A percentile compares a stretch with the other conserved stretches of the same genome.
These are phyloP conservation scores for Deakozyma indianensis DNA, from an alignment of 805 yeast species.

Conservation along the genomic window DNA sequence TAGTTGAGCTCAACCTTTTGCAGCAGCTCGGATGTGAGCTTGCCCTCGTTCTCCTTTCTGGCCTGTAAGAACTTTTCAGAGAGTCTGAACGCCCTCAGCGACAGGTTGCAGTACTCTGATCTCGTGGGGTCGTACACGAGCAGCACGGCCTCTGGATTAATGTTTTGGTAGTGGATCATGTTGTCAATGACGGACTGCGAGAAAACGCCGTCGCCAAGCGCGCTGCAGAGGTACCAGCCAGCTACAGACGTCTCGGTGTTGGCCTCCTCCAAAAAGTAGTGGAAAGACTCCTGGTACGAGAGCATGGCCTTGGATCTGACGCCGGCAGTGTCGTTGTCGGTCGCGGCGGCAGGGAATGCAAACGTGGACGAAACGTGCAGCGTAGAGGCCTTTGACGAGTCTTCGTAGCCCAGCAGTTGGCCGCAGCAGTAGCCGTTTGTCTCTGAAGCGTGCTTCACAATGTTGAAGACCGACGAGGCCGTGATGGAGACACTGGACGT, in stretches of 20 bases:
- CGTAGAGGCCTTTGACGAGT: constrained; percentile 30
- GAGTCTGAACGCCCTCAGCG: constrained; percentile 56
- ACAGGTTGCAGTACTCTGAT: constrained; percentile 41
- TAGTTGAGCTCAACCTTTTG: constrained; percentile 45
- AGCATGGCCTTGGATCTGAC: constrained; percentile 48
- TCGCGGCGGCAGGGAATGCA: constrained; percentile 41
- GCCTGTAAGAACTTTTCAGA: constrained; percentile 45
- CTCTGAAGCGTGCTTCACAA: constrained; percentile 55
- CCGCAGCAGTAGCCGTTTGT: constrained; percentile 48
- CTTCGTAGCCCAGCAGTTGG: constrained; percentile 61
- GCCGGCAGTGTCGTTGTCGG: constrained; percentile 49
- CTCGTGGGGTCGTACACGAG: constrained; percentile 57
- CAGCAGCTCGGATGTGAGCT: constrained; percentile 53
- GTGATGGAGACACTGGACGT: constrained; percentile 4
- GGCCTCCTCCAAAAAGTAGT: constrained; percentile 44
- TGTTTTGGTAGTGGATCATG: constrained; percentile 48
- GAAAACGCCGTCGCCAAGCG: constrained; percentile 49
- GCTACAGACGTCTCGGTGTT: constrained; percentile 55
- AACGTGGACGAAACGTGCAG: constrained; percentile 41
- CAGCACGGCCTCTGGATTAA: constrained; percentile 38
- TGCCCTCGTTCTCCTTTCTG: constrained; percentile 30
- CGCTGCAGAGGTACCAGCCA: constrained; percentile 71
- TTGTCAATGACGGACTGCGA: constrained; percentile 50
- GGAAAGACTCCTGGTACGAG: constrained; percentile 54
- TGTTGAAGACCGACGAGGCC: constrained; percentile 28